These are phyloP conservation scores for Ceratocystis alfenasii DNA, from an alignment of 2,329 filamentous ascomycete species.

Conservation along the genomic window DNA sequence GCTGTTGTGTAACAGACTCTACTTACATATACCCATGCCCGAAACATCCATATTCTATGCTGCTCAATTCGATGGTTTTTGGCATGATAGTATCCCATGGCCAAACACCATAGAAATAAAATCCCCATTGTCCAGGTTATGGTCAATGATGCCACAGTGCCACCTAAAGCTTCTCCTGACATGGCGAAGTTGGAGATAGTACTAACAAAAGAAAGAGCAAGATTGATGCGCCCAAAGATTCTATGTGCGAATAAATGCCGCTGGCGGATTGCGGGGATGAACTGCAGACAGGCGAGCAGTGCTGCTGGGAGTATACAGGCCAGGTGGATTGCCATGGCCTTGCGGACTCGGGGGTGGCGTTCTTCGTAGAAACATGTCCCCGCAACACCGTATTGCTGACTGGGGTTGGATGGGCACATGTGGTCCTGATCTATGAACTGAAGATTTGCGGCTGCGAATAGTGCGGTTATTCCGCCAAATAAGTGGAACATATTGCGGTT, in stretches of 20 bases:
- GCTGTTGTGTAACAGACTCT: background rate
- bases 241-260: background rate
- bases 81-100: background rate
- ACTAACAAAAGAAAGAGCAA: background rate
- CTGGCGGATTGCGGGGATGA: constrained; percentile 15
- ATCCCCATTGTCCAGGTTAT: constrained; percentile 12
- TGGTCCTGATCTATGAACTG: constrained; percentile 12
- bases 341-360: constrained; percentile 2
- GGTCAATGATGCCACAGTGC: constrained; percentile 1
- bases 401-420: constrained; percentile 3
- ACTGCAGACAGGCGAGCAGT: constrained; percentile 14
- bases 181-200: constrained; percentile 8
- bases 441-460: constrained; percentile 5
- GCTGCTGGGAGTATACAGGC: constrained; percentile 13
- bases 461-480: constrained; percentile 8
- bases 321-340: constrained; percentile 5
- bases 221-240: background rate
- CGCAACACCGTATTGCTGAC: constrained; percentile 7
- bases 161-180: constrained; percentile 8
- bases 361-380: constrained; percentile 17
- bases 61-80: constrained; percentile 6
- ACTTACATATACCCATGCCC: constrained; percentile 19
- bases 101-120: background rate
- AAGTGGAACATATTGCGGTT: constrained; percentile 13
- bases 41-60: constrained; percentile 15